Percentiles rank a stretch among this genome's conserved stretches.
Evolutionary conservation across 192 early-diverging fungal species (phyloP).

Genomic region (Phlyctochytrium arcticum): DNA sequence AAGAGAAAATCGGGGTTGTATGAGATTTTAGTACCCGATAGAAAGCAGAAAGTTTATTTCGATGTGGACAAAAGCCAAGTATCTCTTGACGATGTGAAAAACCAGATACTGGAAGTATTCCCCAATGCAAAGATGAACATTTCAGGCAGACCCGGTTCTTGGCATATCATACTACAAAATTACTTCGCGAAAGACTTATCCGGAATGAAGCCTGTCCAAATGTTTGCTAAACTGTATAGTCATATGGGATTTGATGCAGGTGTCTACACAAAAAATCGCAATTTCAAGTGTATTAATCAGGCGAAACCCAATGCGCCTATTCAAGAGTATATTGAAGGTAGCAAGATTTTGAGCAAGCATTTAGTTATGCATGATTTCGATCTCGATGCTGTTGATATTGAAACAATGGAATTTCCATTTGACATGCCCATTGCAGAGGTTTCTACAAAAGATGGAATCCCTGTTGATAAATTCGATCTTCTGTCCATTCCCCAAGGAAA

Average conservation of each 20-base stretch:
- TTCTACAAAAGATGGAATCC: not conserved
- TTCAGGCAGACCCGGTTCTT: constrained; percentile 5
- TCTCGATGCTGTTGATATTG: not conserved
- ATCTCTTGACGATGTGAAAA: constrained; percentile 1
- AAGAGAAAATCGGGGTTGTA: not conserved
- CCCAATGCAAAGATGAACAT: constrained; percentile 8
- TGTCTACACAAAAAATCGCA: constrained; percentile 11
- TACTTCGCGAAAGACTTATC: constrained; percentile 9
- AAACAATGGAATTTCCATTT: not conserved
- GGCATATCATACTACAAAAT: constrained; percentile 11
- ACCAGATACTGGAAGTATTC: not conserved
- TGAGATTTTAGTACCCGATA: not conserved
- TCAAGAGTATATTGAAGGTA: constrained; percentile 10
- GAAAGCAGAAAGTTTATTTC: constrained; percentile 8
- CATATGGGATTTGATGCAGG: constrained; percentile 11
- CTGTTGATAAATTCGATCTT: not conserved
- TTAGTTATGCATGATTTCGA: not conserved
- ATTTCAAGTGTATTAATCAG: constrained; percentile 22
- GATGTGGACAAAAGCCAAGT: constrained; percentile 1
- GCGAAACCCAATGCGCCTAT: not conserved
- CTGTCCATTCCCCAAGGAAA: not conserved
- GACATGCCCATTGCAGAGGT: not conserved
- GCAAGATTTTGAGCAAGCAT: not conserved
- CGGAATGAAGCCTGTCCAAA: not conserved
- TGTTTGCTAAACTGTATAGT: not conserved